Base-by-base conservation (phyloP, 129 eudicot species). In the Ambrosia artemisiifolia region DNA sequence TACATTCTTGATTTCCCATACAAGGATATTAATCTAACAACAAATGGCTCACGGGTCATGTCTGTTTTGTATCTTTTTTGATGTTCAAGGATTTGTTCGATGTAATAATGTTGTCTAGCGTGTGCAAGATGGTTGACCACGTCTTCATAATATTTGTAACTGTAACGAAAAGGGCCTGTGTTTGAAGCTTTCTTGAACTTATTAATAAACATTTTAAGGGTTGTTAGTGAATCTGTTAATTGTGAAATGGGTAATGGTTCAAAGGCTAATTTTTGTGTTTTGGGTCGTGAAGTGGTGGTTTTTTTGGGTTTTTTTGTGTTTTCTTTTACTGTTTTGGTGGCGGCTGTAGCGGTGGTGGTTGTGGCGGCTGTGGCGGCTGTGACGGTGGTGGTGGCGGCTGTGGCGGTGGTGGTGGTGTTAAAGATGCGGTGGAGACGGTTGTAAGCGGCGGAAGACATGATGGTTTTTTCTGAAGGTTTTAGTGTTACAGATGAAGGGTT, bases 1-100 rank as follows among this genome's bases (percentile, higher is more conserved):
- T 69, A 75, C 95, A 88, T 88, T 43, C 81, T 43, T 8, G 90
- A 69, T 65, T 75, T 75, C 2, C 88, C 90, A 60, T 88, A 88
- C 12, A 80, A 53, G 3, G 69, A 40, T 13, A 85, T 75, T 33
- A 88, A 69, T 46, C 88, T 71, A 32, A 17, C 75, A 0, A 77
- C 79, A 51, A 85, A 88, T 35, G 78, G 35, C 64, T 88, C 95
- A 4, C 75, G 47, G 42, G 62, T 49, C 61, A 88, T 83, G 6
- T 80, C 84, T 0, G 2, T 50, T 35, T 19, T 47, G 73, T 71
- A 85, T 34, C 76, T 18, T 64, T 80, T 88, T 36, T 88, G 95
- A 69, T 81, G 79, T 36, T 83, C 75, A 16, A 88, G 84, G 70
- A 88, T 80, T 14, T 85, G 86, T 53, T 80, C 74, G 36, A 85